Evolutionary conservation across 257 asterid species (phyloP), one percentile per base, ranked within the genome.

Genomic region (Pogostemon cablin): DNA sequence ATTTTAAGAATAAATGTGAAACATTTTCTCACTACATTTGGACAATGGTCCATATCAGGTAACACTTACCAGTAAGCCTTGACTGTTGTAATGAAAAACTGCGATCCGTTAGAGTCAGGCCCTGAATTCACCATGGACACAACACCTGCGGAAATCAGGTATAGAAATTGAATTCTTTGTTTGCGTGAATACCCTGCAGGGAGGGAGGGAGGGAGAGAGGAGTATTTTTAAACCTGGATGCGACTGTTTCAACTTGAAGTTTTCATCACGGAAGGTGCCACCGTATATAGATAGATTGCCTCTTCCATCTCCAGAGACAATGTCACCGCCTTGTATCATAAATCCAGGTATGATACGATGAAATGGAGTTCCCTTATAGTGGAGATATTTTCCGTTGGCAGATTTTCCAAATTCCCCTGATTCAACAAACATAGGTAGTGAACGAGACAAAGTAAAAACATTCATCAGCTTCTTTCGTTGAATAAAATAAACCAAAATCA

Each of bases 321-420:
- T 85, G 81, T 95, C 99, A 55, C 99, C 99, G 17, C 98, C 99
- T 81, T 95, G 99, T 77, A 90, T 90, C 97, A 95, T 89, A 86
- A 95, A 95, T 66, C 98, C 99, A 17, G 98, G 97, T 75, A 95
- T 95, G 62, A 95, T 84, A 63, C 99, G 97, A 81, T 91, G 98
- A 75, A 95, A 88, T 46, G 95, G 95, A 35, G 90, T 90, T 74
- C 98, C 99, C 75, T 89, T 91, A 65, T 91, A 95, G 72, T 89
- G 98, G 12, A 91, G 88, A 58, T 86, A 80, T 78, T 81, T 80
- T 32, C 98, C 96, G 25, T 83, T 90, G 32, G 81, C 77, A 64
- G 92, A 83, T 80, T 86, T 95, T 34, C 98, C 93, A 81, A 81
- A 75, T 81, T 95, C 95, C 77, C 99, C 99, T 95, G 86, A 50